Evolutionary conservation across 2,329 filamentous ascomycete genomes (phyloP).

Genomic region (Akanthomyces lecanii): DNA sequence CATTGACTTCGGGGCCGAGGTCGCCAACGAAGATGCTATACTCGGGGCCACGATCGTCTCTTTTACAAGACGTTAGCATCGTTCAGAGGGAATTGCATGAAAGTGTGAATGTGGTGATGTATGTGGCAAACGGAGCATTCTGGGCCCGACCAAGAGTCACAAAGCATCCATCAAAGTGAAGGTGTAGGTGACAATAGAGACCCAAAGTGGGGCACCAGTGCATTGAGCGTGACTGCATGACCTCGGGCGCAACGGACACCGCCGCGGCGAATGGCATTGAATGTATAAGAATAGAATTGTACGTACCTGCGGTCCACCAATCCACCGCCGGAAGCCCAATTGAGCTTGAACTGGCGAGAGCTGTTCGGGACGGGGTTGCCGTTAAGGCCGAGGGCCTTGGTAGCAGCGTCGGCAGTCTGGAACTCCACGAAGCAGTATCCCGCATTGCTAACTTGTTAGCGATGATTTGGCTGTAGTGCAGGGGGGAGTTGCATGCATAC

Average conservation of each 20-base stretch:
- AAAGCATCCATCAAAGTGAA: conserved; percentile 3
- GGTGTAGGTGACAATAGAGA: background rate
- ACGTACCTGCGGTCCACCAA: conserved; percentile 85
- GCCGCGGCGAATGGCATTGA: background rate
- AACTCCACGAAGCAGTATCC: conserved; percentile 99
- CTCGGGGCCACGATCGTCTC: conserved; percentile 93
- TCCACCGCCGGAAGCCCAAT: conserved; percentile 97
- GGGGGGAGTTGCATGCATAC: conserved; percentile 42
- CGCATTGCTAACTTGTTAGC: conserved; percentile 64
- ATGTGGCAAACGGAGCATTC: conserved; percentile 5
- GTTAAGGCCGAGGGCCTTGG: conserved; percentile 86
- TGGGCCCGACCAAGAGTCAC: background rate
- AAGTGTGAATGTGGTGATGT: background rate
- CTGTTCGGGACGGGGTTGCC: conserved; percentile 90
- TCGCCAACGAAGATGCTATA: conserved; percentile 98
- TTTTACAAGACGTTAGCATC: conserved; percentile 30
- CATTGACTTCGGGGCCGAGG: conserved; percentile 95
- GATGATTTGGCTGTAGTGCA: background rate
- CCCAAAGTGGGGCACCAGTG: conserved; percentile 13
- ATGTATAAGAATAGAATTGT: background rate
- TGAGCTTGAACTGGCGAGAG: conserved; percentile 93
- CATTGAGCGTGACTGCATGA: conserved; percentile 4
- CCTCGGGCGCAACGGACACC: background rate
- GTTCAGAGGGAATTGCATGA: background rate
- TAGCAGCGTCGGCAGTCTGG: conserved; percentile 72